phyloP scores from a whole-genome alignment of 257 asterid species.

The Penstemon newberryi region DNA sequence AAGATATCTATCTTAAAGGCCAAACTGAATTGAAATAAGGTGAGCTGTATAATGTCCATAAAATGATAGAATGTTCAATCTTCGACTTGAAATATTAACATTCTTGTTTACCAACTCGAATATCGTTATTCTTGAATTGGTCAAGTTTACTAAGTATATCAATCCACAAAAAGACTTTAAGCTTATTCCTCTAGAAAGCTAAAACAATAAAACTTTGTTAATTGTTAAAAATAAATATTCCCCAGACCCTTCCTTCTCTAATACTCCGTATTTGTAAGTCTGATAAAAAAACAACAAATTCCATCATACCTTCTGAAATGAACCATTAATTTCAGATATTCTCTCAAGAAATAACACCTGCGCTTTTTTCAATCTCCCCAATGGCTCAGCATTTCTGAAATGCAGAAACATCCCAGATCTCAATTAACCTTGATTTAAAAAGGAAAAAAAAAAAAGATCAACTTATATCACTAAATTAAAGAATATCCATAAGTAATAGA shows the following conservation, averaged over 20 bases:
- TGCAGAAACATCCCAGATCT: conserved; percentile 21
- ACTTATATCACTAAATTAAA: neutral
- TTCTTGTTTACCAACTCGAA: neutral
- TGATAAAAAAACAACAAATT: conserved; percentile 4
- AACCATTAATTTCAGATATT: conserved; percentile 63
- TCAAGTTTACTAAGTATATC: neutral
- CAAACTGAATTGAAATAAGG: neutral
- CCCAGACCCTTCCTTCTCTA: neutral
- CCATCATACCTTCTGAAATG: conserved; percentile 64
- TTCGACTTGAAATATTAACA: neutral
- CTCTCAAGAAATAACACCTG: conserved; percentile 92
- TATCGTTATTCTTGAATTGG: neutral
- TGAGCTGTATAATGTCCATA: neutral
- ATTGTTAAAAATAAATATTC: conserved; percentile 13
- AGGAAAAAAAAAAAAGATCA: neutral
- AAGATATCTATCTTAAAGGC: conserved; percentile 1
- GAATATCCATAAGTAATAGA: conserved; percentile 16
- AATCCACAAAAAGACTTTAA: neutral
- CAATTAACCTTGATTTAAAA: conserved; percentile 4
- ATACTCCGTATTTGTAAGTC: conserved; percentile 1
- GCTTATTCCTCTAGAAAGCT: neutral
- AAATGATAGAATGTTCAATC: conserved; percentile 9
- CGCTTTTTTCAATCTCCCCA: conserved; percentile 86
- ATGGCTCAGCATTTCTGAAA: conserved; percentile 76
- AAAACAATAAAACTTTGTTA: neutral